Evolutionary conservation across 768 basidiomycete species (phyloP).

Genomic region (Russula earlei): DNA sequence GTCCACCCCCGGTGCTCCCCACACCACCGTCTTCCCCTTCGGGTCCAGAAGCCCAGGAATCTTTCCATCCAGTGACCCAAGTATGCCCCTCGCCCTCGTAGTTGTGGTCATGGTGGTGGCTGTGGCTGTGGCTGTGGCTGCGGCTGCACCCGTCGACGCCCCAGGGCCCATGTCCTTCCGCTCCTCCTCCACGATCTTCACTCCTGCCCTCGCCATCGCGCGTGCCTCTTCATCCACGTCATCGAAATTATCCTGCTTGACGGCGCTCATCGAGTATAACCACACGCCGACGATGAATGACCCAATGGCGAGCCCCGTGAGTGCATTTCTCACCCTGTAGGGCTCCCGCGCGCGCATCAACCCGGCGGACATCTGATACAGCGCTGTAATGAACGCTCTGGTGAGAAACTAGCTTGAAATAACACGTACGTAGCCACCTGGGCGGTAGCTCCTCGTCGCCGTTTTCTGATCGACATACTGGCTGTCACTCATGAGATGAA

Average conservation of each 20-base stretch:
- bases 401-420: not conserved
- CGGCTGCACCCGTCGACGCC: too few species aligned
- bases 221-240: slow-evolving; percentile 51
- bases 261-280: slow-evolving; percentile 78
- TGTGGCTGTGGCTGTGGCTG: not conserved
- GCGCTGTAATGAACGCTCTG: not conserved
- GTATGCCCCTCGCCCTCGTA: not conserved
- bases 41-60: slow-evolving; percentile 44
- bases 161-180: not conserved
- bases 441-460: slow-evolving; percentile 43
- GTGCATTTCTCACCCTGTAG: slow-evolving; percentile 66
- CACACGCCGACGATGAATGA: slow-evolving; percentile 77
- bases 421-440: slow-evolving; percentile 41
- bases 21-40: slow-evolving; percentile 33
- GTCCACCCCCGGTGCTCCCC: slow-evolving; percentile 66
- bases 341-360: slow-evolving; percentile 82
- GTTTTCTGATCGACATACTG: slow-evolving; percentile 36
- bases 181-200: not conserved
- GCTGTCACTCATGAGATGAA: slow-evolving; percentile 10
- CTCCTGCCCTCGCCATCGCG: slow-evolving; percentile 14
- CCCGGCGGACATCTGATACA: slow-evolving; percentile 56
- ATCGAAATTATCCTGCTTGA: slow-evolving; percentile 18
- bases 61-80: not conserved
- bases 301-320: slow-evolving; percentile 65
- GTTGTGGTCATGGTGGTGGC: not conserved